Conservation (phyloP, 768 basidiomycete species). For the Arthromyces matolae region DNA sequence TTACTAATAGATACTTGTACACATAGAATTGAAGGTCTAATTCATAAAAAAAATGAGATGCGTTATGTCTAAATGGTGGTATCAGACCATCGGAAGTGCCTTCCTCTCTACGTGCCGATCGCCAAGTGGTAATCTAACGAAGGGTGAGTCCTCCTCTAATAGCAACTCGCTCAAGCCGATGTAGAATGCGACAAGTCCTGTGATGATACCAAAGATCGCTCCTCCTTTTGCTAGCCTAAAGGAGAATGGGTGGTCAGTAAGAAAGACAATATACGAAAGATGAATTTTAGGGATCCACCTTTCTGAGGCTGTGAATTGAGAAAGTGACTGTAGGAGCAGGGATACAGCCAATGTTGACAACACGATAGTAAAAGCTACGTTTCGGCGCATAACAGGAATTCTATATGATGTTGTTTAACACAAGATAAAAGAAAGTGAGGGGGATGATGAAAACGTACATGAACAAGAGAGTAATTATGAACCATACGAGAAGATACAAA, state of each 20-base stretch:
- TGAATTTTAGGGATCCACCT: too few relatives aligned
- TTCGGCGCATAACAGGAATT: conserved; percentile 24
- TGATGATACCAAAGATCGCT: conserved; percentile 29
- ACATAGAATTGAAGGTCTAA: too few relatives aligned
- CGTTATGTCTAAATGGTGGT: too few relatives aligned
- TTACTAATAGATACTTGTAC: neutral
- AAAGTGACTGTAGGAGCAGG: conserved; percentile 24
- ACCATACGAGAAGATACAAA: conserved; percentile 66
- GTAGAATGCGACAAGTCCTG: conserved; percentile 31
- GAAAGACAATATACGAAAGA: neutral
- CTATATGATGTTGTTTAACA: conserved; percentile 18
- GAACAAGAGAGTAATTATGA: conserved; percentile 60
- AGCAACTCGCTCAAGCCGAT: conserved; percentile 29
- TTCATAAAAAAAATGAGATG: too few relatives aligned
- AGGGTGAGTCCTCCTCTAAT: conserved; percentile 24
- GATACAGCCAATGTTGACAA: conserved; percentile 23
- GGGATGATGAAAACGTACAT: conserved; percentile 42
- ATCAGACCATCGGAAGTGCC: too few relatives aligned
- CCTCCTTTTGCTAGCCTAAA: conserved; percentile 21
- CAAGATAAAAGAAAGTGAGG: neutral
- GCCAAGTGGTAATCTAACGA: conserved; percentile 27
- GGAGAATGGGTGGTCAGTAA: neutral
- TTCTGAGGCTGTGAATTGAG: conserved; percentile 16
- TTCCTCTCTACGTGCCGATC: conserved; percentile 6
- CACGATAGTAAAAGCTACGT: conserved; percentile 24